Percentiles rank a stretch among this genome's conserved stretches.
These are phyloP conservation scores for Echium plantagineum DNA, from an alignment of 257 asterid genomes.

Conservation along the genomic window DNA sequence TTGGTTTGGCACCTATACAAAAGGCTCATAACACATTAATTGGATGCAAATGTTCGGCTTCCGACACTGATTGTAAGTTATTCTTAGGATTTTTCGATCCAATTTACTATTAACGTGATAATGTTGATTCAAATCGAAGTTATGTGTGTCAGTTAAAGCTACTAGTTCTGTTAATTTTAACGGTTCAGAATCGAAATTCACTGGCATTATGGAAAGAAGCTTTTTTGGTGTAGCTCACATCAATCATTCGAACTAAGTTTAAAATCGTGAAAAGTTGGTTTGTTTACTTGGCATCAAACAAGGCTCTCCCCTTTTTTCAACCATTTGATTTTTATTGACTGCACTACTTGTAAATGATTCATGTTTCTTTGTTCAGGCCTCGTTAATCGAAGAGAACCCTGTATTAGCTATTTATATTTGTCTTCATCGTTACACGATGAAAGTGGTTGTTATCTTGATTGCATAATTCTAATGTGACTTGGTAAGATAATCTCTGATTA, in stretches of 20 bases:
- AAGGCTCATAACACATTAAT: constrained; percentile 27
- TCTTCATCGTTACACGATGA: not conserved
- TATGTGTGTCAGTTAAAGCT: no score
- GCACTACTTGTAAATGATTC: not conserved
- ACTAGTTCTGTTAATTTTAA: no score
- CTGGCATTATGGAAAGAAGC: no score
- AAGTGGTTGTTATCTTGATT: not conserved
- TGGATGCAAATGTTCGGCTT: constrained; percentile 26
- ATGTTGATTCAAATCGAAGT: no score
- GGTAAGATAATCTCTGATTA: no score
- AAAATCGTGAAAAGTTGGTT: no score
- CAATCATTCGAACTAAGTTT: no score
- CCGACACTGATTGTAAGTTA: constrained; percentile 38
- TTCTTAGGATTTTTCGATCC: not conserved
- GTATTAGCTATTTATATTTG: not conserved
- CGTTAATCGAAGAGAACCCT: not conserved
- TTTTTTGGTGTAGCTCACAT: no score
- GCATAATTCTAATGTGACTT: not conserved
- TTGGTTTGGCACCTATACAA: constrained; percentile 32
- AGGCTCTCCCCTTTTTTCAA: no score
- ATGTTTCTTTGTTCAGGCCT: not conserved
- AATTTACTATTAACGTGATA: no score
- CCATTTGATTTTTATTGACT: not conserved
- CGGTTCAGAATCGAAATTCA: no score
- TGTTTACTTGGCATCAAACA: no score